Evolutionary conservation across 192 early-diverging fungal genomes (phyloP).

Genomic region (Diversispora epigaea): DNA sequence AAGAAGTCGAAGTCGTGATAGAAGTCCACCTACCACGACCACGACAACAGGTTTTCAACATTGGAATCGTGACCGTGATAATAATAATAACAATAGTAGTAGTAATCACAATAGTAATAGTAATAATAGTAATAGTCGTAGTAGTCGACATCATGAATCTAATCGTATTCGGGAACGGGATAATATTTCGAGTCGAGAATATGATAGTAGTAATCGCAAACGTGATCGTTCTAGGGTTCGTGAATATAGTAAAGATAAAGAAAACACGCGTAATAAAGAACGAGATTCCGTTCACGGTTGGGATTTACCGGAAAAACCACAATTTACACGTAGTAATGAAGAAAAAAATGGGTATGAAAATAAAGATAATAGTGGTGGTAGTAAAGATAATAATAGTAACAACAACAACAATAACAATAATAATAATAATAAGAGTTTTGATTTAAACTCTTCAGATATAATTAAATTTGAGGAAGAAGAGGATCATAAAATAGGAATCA

Average conservation of each 20-base stretch:
- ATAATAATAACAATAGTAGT: too few species aligned
- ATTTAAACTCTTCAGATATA: too few species aligned
- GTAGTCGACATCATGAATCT: background rate
- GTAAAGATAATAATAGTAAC: background rate
- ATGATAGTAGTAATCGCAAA: background rate
- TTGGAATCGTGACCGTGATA: slow-evolving; percentile 10
- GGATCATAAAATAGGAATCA: background rate
- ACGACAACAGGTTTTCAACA: background rate
- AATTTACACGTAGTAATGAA: background rate
- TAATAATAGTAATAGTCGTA: too few species aligned
- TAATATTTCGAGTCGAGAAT: slow-evolving; percentile 3
- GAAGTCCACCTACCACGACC: background rate
- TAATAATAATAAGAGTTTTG: too few species aligned
- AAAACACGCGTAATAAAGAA: background rate
- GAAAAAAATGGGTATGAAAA: background rate
- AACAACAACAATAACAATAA: background rate
- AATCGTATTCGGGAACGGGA: slow-evolving; percentile 6
- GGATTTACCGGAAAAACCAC: background rate
- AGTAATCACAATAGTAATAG: too few species aligned
- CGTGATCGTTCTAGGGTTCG: slow-evolving; percentile 15
- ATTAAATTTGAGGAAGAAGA: background rate
- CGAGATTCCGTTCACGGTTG: background rate
- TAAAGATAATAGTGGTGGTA: background rate
- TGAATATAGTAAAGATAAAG: background rate
- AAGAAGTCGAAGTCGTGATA: slow-evolving; percentile 12